Conservation (phyloP, 805 yeast genomes). For the Wickerhamomyces ciferrii region DNA sequence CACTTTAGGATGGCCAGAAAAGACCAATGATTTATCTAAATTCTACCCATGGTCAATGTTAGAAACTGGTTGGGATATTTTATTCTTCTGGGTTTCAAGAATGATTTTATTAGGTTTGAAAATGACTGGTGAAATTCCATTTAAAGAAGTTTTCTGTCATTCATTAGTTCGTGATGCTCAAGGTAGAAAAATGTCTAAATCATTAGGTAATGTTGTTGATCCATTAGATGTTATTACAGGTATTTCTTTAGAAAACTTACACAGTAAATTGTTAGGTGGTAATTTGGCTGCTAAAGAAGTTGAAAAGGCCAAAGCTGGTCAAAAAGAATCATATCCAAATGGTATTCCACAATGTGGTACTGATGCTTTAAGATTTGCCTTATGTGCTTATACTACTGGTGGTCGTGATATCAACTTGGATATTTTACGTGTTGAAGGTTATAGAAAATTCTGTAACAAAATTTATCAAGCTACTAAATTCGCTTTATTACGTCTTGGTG, state of each 20-base stretch:
- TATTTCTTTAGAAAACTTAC: slow-evolving; percentile 72
- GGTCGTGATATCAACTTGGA: slow-evolving; percentile 97
- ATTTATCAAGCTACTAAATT: slow-evolving; percentile 98
- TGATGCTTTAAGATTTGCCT: slow-evolving; percentile 95
- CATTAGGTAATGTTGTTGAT: slow-evolving; percentile 94
- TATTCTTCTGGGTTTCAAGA: slow-evolving; percentile 98
- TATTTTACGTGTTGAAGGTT: slow-evolving; percentile 95
- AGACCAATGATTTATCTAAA: slow-evolving; percentile 63
- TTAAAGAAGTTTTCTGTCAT: slow-evolving; percentile 96
- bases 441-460: slow-evolving; percentile 99
- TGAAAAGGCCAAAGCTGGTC: slow-evolving; percentile 83
- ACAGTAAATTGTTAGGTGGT: slow-evolving; percentile 71
- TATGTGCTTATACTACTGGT: slow-evolving; percentile 98
- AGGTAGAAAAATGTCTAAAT: slow-evolving; percentile 98
- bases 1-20: slow-evolving; percentile 93
- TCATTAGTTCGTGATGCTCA: slow-evolving; percentile 98
- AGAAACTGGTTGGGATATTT: slow-evolving; percentile 99
- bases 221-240: slow-evolving; percentile 93
- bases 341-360: slow-evolving; percentile 99
- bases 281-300: slow-evolving; percentile 88
- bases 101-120: slow-evolving; percentile 91
- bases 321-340: slow-evolving; percentile 82
- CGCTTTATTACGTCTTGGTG: slow-evolving; percentile 88
- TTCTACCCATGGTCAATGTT: slow-evolving; percentile 91
- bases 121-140: slow-evolving; percentile 87